Conservation (phyloP, 768 basidiomycete genomes). For the Mycena vitilis region DNA sequence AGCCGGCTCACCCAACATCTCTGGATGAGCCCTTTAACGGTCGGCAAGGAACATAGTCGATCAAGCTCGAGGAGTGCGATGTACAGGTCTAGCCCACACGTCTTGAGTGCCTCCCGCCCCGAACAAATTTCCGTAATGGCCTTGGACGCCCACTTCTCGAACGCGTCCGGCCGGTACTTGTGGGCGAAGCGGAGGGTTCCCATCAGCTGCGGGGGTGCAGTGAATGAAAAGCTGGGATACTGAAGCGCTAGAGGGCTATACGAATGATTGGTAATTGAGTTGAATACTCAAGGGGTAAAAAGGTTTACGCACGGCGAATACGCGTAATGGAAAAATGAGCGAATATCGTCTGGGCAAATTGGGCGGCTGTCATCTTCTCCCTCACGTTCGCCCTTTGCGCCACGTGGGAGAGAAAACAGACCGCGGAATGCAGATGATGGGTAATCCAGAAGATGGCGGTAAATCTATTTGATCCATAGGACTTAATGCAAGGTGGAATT, state of each 20-base stretch:
- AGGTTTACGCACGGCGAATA: conserved; percentile 11
- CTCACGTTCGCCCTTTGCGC: neutral
- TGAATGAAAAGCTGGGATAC: neutral
- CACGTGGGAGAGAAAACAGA: conserved; percentile 6
- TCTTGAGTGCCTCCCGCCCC: neutral
- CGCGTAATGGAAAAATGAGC: conserved; percentile 9
- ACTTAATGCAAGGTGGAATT: neutral
- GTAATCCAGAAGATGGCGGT: conserved; percentile 11
- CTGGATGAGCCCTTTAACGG: neutral
- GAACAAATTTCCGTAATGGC: conserved; percentile 5
- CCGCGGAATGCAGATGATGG: conserved; percentile 4
- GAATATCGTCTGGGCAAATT: neutral
- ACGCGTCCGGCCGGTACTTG: conserved; percentile 19
- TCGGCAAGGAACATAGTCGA: neutral
- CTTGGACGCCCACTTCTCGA: conserved; percentile 16
- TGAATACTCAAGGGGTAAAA: neutral
- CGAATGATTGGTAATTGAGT: neutral
- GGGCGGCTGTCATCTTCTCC: conserved; percentile 5
- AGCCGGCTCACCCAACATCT: neutral
- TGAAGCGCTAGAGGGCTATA: conserved; percentile 19
- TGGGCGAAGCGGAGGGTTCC: conserved; percentile 6
- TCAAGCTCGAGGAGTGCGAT: conserved; percentile 2
- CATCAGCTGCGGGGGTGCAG: neutral
- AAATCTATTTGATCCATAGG: neutral
- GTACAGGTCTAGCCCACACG: neutral